Evolutionary conservation across 257 asterid genomes (phyloP).

Genomic region (Nicotiana obtusifolia): DNA sequence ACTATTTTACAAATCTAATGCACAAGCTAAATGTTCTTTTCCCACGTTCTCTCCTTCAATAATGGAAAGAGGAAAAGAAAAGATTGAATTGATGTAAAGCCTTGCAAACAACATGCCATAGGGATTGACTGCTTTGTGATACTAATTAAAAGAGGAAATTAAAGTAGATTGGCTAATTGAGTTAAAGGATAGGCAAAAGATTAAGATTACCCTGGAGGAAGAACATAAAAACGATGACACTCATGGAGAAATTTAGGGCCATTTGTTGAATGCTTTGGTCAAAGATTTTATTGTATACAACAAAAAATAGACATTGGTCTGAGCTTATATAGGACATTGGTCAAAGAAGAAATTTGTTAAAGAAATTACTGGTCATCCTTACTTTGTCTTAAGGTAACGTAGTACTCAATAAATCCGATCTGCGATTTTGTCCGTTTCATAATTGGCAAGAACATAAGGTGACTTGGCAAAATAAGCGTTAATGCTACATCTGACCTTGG

Average conservation of each 20-base stretch:
- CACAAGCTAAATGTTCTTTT: no score
- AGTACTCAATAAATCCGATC: not conserved
- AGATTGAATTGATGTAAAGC: not conserved
- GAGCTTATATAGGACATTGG: not conserved
- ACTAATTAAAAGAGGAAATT: no score
- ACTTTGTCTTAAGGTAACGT: not conserved
- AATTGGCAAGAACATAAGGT: no score
- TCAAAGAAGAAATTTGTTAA: not conserved
- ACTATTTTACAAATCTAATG: not conserved
- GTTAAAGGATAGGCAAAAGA: not conserved
- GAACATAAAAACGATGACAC: not conserved
- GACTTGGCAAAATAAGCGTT: no score
- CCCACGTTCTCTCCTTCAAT: no score
- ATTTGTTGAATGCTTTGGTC: not conserved
- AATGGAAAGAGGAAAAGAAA: not conserved
- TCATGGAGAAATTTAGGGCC: not conserved
- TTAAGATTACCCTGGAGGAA: not conserved
- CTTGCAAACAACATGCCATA: not conserved
- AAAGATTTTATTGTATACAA: not conserved
- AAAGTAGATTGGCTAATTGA: not conserved
- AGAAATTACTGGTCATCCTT: not conserved
- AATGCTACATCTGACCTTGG: no score
- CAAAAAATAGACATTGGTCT: not conserved
- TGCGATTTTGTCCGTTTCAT: no score
- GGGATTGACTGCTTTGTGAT: no score